These are phyloP conservation scores for Capronia americana DNA, from an alignment of 2,329 filamentous ascomycete species.

Conservation along the genomic window DNA sequence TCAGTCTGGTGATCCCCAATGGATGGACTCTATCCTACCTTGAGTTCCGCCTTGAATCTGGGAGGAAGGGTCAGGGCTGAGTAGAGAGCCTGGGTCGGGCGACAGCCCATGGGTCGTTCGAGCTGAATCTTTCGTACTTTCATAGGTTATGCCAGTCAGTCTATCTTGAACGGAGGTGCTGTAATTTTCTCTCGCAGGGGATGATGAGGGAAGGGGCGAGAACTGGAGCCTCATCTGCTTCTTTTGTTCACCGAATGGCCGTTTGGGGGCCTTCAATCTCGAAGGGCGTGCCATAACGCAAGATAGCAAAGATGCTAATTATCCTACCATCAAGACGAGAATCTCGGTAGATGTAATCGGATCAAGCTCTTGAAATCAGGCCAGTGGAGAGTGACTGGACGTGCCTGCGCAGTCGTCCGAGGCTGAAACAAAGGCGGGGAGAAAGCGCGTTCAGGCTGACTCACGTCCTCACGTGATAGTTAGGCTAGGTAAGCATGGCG, in stretches of 20 bases:
- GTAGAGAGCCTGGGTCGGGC: slow-evolving; percentile 14
- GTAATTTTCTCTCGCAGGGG: slow-evolving; percentile 38
- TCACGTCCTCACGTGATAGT: not conserved
- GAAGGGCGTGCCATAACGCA: slow-evolving; percentile 3
- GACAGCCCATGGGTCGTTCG: slow-evolving; percentile 25
- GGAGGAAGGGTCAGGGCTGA: slow-evolving; percentile 38
- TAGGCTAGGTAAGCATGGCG: not conserved
- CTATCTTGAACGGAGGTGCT: slow-evolving; percentile 40
- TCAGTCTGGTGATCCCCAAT: not conserved
- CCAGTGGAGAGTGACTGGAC: not conserved
- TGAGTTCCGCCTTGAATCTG: slow-evolving; percentile 25
- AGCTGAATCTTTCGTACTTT: slow-evolving; percentile 24
- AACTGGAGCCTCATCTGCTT: slow-evolving; percentile 53
- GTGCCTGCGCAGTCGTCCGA: not conserved
- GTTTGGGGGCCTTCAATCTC: slow-evolving; percentile 9
- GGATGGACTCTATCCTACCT: slow-evolving; percentile 1
- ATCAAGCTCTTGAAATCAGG: not conserved
- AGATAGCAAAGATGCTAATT: not conserved
- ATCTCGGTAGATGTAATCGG: not conserved
- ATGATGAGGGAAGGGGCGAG: slow-evolving; percentile 44
- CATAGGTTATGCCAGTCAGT: slow-evolving; percentile 46
- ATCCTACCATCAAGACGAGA: not conserved
- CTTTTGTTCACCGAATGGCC: slow-evolving; percentile 33
- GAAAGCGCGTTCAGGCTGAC: not conserved
- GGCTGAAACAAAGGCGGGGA: not conserved